Evolutionary conservation across 305 asterid species (phyloP).

Genomic region (Striga hermonthica): DNA sequence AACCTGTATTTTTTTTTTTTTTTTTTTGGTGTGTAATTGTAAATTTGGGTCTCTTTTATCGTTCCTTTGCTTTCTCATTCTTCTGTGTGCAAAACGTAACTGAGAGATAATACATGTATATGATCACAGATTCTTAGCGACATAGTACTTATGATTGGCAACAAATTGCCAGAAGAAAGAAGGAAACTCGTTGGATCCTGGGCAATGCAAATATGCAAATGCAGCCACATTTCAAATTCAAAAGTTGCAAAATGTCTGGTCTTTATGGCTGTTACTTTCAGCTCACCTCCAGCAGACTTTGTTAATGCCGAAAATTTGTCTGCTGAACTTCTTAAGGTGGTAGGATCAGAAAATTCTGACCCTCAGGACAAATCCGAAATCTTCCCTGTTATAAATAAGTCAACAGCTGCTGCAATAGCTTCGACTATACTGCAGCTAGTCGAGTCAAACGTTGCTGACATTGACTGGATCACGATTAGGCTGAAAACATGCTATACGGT

Average conservation of each 20-base stretch:
- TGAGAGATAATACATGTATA: conserved; percentile 4
- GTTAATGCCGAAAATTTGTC: conserved; percentile 53
- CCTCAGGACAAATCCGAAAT: conserved; percentile 49
- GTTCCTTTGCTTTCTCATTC: background rate
- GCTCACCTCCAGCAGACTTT: conserved; percentile 61
- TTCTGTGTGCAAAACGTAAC: background rate
- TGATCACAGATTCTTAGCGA: conserved; percentile 54
- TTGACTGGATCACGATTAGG: conserved; percentile 59
- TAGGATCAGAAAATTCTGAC: conserved; percentile 47
- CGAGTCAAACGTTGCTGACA: conserved; percentile 55
- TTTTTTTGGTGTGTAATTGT: conserved; percentile 18
- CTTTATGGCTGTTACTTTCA: conserved; percentile 49
- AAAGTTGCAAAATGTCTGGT: conserved; percentile 64
- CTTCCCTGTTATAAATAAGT: conserved; percentile 52
- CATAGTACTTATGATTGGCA: conserved; percentile 56
- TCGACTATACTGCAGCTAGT: conserved; percentile 53
- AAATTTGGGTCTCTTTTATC: background rate
- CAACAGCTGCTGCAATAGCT: conserved; percentile 58
- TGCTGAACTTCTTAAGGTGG: conserved; percentile 52
- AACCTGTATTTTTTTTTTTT: conserved; percentile 12
- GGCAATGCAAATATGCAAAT: conserved; percentile 54
- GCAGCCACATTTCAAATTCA: conserved; percentile 45
- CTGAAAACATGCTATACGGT: conserved; percentile 53
- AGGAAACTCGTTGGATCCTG: conserved; percentile 57
- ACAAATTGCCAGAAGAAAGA: conserved; percentile 49